Evolutionary conservation across 345 rosid genomes (phyloP), one percentile per base, ranked within the genome.

Genomic region (Camelina neglecta): DNA sequence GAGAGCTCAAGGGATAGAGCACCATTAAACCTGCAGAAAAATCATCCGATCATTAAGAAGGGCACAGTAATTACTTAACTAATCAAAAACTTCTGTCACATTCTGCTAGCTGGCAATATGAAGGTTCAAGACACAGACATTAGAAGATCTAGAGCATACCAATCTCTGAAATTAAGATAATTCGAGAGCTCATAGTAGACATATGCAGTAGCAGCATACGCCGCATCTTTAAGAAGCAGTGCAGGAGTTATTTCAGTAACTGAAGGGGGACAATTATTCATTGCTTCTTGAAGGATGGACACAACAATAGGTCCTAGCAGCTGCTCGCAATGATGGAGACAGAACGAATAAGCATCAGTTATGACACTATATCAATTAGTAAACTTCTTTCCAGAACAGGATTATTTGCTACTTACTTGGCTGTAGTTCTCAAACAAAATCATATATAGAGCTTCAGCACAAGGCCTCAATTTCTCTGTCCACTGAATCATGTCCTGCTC

Each of bases 401-500:
- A 64, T 21, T 68, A 69, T 69, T 65, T 54, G 82, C 63, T 75
- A 87, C 97, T 77, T 85, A 95, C 99, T 81, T 95, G 97, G 90
- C 89, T 88, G 80, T 89, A 79, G 58, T 92, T 95, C 85, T 95
- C 97, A 85, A 95, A 95, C 85, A 95, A 86, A 35, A 95, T 96
- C 74, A 95, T 95, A 78, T 95, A 95, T 20, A 95, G 86, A 67
- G 98, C 99, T 85, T 95, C 99, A 36, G 99, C 97, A 79, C 97
- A 95, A 67, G 99, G 99, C 81, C 93, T 85, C 73, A 92, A 82
- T 84, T 95, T 95, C 80, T 95, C 98, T 61, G 96, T 87, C 99
- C 99, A 95, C 75, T 95, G 97, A 84, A 95, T 70, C 96, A 94
- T 89, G 82, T 94, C 98, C 80, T 94, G 98, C 86, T 94, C 95